Base-by-base conservation (phyloP, 1,139 yeast genomes). In the Debaryomyces fabryi region DNA sequence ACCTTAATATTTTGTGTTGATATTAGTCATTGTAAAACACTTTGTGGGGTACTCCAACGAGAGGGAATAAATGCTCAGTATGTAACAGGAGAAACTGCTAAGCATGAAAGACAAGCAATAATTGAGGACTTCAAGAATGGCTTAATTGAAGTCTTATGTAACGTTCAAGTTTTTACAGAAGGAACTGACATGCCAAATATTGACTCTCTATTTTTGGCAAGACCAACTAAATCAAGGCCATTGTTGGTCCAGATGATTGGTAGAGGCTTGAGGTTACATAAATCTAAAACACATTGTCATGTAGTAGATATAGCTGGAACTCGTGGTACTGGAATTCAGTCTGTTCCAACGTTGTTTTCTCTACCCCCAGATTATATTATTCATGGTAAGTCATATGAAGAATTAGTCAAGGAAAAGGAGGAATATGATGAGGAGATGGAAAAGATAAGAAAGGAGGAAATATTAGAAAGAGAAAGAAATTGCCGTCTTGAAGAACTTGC, bases 131-230 rank as follows among this genome's bases (percentile, higher is more conserved):
- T 92, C 61, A 78, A 75, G 52, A 58, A 67, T 1, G 92, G 96
- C 0, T 60, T 74, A 15, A 74, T 88, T 24, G 82, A 86, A 3
- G 96, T 93, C 0, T 67, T 92, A 25, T 80, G 95, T 65, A 93
- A 93, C 60, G 96, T 96, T 60, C 90, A 87, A 21, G 90, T 92
- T 3, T 86, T 92, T 57, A 92, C 97, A 0, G 99, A 93, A 65
- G 99, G 99, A 0, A 90, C 98, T 0, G 98, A 92, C 67, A 85
- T 92, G 20, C 98, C 98, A 2, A 85, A 86, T 54, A 87, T 92
- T 49, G 98, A 92, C 62, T 85, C 91, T 24, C 70, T 92, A 7
- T 72, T 92, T 42, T 68, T 92, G 30, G 88, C 90, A 4, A 71
- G 97, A 37, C 97, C 97, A 1, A 88, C 97, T 0, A 77, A 77